Percentiles rank a stretch among this genome's conserved stretches.
These are phyloP conservation scores for Yarrowia hollandica DNA, from an alignment of 805 yeast species.

Conservation along the genomic window DNA sequence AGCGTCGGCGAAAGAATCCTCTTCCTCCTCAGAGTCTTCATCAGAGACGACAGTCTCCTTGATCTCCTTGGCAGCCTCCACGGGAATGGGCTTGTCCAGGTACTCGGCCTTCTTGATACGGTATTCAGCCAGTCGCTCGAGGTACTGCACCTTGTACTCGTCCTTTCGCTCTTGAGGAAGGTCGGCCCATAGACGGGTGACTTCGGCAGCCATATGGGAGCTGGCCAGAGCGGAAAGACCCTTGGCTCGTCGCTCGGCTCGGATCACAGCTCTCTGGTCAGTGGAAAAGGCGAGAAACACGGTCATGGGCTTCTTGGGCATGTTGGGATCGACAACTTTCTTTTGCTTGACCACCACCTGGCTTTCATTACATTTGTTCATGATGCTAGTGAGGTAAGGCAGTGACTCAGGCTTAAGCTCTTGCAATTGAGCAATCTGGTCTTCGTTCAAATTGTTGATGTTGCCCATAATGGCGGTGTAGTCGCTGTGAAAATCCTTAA, in stretches of 20 bases:
- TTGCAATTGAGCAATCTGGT: not conserved
- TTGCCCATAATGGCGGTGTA: not conserved
- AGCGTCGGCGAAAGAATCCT: slow-evolving; percentile 14
- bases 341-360: not conserved
- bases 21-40: not conserved
- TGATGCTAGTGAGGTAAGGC: not conserved
- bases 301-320: slow-evolving; percentile 93
- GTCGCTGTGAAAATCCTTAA: slow-evolving; percentile 4
- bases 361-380: not conserved
- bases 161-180: slow-evolving; percentile 50
- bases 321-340: slow-evolving; percentile 68
- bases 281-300: slow-evolving; percentile 79
- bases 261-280: slow-evolving; percentile 67
- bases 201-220: slow-evolving; percentile 74
- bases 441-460: not conserved
- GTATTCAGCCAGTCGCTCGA: slow-evolving; percentile 3
- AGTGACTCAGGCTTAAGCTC: not conserved
- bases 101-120: not conserved
- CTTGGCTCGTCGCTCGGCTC: slow-evolving; percentile 61
- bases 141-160: not conserved
- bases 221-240: slow-evolving; percentile 67
- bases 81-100: not conserved
- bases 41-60: not conserved
- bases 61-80: not conserved
- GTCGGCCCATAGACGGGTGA: slow-evolving; percentile 76